Base-by-base conservation (phyloP, 2,329 filamentous ascomycete species). In the Trichoderma simmonsii region DNA sequence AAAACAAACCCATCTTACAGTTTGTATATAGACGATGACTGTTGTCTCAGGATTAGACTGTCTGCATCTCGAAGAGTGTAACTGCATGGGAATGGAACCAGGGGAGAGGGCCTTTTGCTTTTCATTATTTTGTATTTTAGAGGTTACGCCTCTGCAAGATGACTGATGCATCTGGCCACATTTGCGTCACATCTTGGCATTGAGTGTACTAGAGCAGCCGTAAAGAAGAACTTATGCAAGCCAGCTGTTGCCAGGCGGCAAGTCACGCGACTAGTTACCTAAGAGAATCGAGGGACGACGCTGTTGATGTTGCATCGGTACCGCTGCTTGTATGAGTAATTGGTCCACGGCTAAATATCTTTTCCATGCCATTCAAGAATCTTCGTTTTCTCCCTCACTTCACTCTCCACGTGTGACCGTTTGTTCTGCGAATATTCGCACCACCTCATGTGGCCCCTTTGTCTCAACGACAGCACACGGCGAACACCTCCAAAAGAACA, bases 1-100 rank as follows among this genome's bases (percentile, higher is more conserved):
- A 21, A 71, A 75, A 75, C 26, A 75, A 74, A 72, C 70, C n/a
- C 39, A 30, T 48, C 73, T 30, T 36, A 26, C 56, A 56, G 39
- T 26, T 62, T 72, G 64, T 65, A 72, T 63, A 65, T 69, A 63
- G n/a, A 62, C 11, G 26, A 26, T 62, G 39, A n/a, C 7, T 69
- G 6, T n/a, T 69, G 4, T n/a, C n/a, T n/a, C n/a, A 12, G 56
- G 64, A n/a, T 39, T 57, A 11, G 24, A 36, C 34, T 15, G 48
- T 39, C 62, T 39, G n/a, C 11, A 61, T 54, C 15, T 51, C 28
- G 39, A 34, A 6, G 18, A 61, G 28, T 28, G 18, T n/a, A n/a
- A 36, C 28, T 66, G 63, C 63, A 70, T 36, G 28, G 39, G 14
- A 26, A 26, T 51, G 30, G 57, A 3, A 54, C 6, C 34, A 26